Conservation (phyloP, 805 yeast species). For the Candida ipomoeae region DNA sequence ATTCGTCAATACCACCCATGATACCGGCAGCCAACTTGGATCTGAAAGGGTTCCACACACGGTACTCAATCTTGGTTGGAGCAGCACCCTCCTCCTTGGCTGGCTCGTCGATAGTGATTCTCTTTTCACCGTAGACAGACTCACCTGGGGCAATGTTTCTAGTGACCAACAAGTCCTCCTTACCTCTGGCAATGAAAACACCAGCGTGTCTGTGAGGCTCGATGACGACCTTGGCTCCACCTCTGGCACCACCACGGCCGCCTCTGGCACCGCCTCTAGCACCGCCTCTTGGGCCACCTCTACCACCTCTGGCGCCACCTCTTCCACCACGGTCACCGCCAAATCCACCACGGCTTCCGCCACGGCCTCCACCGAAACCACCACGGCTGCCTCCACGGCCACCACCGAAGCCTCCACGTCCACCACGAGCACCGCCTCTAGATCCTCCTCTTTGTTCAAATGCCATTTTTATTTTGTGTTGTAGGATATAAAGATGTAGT, state of each 20-base stretch:
- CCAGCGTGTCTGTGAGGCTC: slow-evolving; percentile 99
- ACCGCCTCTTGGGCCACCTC: slow-evolving; percentile 38
- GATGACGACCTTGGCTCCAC: slow-evolving; percentile 93
- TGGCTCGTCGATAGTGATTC: slow-evolving; percentile 91
- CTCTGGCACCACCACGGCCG: slow-evolving; percentile 65
- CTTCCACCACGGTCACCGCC: slow-evolving; percentile 38
- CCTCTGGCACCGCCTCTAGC: slow-evolving; percentile 53
- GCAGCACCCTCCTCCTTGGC: slow-evolving; percentile 82
- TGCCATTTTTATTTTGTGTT: slow-evolving; percentile 17
- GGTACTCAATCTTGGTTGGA: slow-evolving; percentile 93
- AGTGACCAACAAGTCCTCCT: slow-evolving; percentile 96
- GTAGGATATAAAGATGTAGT: slow-evolving; percentile 2
- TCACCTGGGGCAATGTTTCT: slow-evolving; percentile 98
- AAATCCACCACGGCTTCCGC: slow-evolving; percentile 42
- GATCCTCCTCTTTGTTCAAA: slow-evolving; percentile 21
- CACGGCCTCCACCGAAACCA: slow-evolving; percentile 53
- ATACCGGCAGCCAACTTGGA: slow-evolving; percentile 99
- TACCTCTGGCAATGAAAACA: slow-evolving; percentile 99
- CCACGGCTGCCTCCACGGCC: slow-evolving; percentile 48
- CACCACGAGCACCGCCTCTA: slow-evolving; percentile 18
- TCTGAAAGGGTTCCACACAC: slow-evolving; percentile 99
- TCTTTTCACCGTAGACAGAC: slow-evolving; percentile 97
- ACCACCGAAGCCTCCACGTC: slow-evolving; percentile 19
- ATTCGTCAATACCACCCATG: slow-evolving; percentile 98
- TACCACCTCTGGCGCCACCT: slow-evolving; percentile 31